These are phyloP conservation scores for Penicillium digitatum DNA, from an alignment of 2,329 filamentous ascomycete genomes.

Conservation along the genomic window DNA sequence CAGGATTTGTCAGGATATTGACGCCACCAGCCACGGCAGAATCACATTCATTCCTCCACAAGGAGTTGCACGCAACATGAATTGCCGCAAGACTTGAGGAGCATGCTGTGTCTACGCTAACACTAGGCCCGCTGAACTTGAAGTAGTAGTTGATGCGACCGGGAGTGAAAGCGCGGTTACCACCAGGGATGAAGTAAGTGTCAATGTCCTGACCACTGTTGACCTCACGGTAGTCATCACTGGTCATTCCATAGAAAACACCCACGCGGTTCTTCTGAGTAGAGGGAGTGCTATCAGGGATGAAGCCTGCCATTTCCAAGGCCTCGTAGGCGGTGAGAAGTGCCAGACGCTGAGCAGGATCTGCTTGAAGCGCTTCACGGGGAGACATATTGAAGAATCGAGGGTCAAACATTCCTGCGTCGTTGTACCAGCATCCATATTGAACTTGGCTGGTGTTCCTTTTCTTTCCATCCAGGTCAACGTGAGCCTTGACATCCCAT, in stretches of 20 bases:
- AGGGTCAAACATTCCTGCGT: constrained; percentile 75
- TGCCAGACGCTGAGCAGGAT: constrained; percentile 75
- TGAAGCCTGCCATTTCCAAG: constrained; percentile 74
- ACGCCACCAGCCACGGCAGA: constrained; percentile 75
- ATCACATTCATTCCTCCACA: constrained; percentile 73
- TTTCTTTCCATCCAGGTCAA: constrained; percentile 66
- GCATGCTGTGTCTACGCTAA: constrained; percentile 73
- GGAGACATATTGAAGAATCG: constrained; percentile 85
- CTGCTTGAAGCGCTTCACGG: constrained; percentile 72
- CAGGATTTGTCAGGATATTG: constrained; percentile 72
- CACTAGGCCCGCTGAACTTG: constrained; percentile 69
- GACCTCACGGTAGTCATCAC: constrained; percentile 73
- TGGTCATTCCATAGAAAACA: constrained; percentile 71
- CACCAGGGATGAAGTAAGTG: constrained; percentile 63
- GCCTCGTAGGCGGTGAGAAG: constrained; percentile 76
- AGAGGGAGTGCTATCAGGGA: constrained; percentile 66
- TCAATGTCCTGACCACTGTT: constrained; percentile 69
- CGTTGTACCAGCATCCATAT: constrained; percentile 71
- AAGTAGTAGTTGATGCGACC: constrained; percentile 59
- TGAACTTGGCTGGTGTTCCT: constrained; percentile 74
- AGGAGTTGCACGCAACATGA: constrained; percentile 66
- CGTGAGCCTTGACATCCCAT: constrained; percentile 69
- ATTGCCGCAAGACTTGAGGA: constrained; percentile 70
- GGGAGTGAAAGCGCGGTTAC: constrained; percentile 49
- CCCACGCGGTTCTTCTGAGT: constrained; percentile 63